Percentiles rank a stretch among this genome's conserved stretches.
Evolutionary conservation across 2,329 filamentous ascomycete species (phyloP).

Genomic region (Colletotrichum orbiculare): DNA sequence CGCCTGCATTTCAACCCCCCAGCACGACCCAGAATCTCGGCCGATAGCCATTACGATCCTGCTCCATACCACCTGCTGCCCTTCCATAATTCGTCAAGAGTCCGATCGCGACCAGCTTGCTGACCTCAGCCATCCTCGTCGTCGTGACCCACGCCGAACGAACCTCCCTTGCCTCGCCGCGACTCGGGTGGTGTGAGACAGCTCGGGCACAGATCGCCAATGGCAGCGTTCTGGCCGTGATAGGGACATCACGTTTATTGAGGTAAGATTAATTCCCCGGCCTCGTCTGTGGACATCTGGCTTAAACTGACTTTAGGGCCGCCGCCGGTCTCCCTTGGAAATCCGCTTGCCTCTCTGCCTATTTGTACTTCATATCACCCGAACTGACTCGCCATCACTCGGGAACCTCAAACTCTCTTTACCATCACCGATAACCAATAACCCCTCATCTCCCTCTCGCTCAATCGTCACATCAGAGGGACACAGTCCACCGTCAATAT

Average conservation of each 20-base stretch:
- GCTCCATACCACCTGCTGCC: slow-evolving; percentile 11
- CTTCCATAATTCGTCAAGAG: slow-evolving; percentile 17
- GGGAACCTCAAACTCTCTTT: slow-evolving; percentile 20
- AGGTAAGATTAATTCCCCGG: slow-evolving; percentile 34
- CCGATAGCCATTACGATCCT: slow-evolving; percentile 8
- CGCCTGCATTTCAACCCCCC: slow-evolving; percentile 7
- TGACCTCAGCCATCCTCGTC: slow-evolving; percentile 11
- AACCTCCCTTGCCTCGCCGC: slow-evolving; percentile 30
- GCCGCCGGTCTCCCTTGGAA: slow-evolving; percentile 29
- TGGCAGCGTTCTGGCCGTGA: slow-evolving; percentile 25
- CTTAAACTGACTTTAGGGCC: slow-evolving; percentile 24
- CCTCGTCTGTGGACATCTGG: slow-evolving; percentile 22
- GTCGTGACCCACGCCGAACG: slow-evolving; percentile 14
- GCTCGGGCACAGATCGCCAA: slow-evolving; percentile 32
- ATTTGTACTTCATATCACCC: slow-evolving; percentile 30
- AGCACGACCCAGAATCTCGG: slow-evolving; percentile 8
- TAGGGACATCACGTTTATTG: slow-evolving; percentile 34
- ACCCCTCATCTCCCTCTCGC: slow-evolving; percentile 2
- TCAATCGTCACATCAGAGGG: background rate
- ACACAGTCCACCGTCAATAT: background rate
- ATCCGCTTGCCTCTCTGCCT: slow-evolving; percentile 20
- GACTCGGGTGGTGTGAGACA: slow-evolving; percentile 35
- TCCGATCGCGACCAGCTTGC: slow-evolving; percentile 8
- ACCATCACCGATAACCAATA: slow-evolving; percentile 18
- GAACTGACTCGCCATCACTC: slow-evolving; percentile 27